Base-by-base conservation (phyloP, 495 filamentous ascomycete genomes). In the Penicillium turbatum region DNA sequence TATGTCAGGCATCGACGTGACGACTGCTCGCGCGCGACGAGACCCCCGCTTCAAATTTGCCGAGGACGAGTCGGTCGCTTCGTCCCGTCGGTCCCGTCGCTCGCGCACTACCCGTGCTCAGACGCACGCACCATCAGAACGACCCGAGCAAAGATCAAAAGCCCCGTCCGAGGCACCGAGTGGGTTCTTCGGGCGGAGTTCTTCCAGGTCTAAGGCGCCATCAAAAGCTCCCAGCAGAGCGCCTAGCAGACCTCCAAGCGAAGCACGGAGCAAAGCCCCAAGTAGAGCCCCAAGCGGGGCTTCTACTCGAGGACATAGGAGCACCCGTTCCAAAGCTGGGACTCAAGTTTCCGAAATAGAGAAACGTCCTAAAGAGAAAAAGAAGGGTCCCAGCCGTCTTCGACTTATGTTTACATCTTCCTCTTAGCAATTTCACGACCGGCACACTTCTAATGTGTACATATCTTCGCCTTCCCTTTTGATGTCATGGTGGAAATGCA, bases 1-100 rank as follows among this genome's bases (percentile, higher is more conserved):
- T 47, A 76, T 85, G 65, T 79, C 76, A 0, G 76, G 77, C 27
- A 70, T 80, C 21, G 73, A 79, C 41, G 59, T 77, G 8, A 68
- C 66, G 2, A 73, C 69, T 2, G 72, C 73, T 0, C 60, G 67
- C 7, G 56, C 65, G 29, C 41, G 56, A 11, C 59, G 67, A 6
- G 72, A 74, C 17, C 69, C 70, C 2, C 69, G 74, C 5, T 73
- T 71, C 56, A 71, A 70, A 29, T 74, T 68, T 32, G 60, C 70
- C 16, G 73, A 74, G n/a, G 70, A 70, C 16, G 53, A 31, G 2
- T 75, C 72, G 4, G 60, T 64, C 47, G 65, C 70, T 12, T 70
- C 68, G 4, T 74, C 70, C 9, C 66, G 67, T n/a, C 65, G 70
- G 4, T 75, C 72, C 9, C 68, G 62, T 31, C 70, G 70, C n/a